Base-by-base conservation (phyloP, 1,284 basidiomycete species). In the Boletellus deceptivus region DNA sequence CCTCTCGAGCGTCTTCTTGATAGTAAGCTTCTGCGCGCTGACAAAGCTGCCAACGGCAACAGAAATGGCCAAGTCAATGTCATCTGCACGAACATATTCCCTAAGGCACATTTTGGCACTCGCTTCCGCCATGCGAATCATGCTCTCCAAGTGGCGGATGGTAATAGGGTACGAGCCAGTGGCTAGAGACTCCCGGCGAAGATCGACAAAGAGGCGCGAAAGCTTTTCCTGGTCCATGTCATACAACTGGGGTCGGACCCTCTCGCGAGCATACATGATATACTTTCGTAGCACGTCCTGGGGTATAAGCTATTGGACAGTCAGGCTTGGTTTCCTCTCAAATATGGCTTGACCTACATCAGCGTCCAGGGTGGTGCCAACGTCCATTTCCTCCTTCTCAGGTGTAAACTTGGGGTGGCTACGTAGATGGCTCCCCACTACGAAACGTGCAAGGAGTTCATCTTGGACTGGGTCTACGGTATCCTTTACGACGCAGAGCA, bases 61-160 rank as follows among this genome's bases (percentile, higher is more conserved):
- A 57, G 93, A 92, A 59, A 99, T 98, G 2, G 97, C 96, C 47
- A 98, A 74, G 69, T 99, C 95, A 60, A 99, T 95, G 68, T 99
- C 97, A 70, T 99, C 97, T 13, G 86, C 78, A 36, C 97, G 84
- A 43, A 99, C 97, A 64, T 92, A 98, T 70, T 99, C 97, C 45
- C 97, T 81, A 56, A 99, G 75, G 53, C 95, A 89, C 96, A 99
- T 99, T 78, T 98, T 98, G 41, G 96, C 97, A 61, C 90, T 93
- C 14, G 97, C 95, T 70, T 99, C 96, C 2, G 93, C 84, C 97
- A 99, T 99, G 40, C 97, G 86, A 71, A 99, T 99, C 91, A 98
- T 98, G 67, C 92, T 95, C 73, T 99, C 97, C 54, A 99, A 73
- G 67, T 98, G 97, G 57, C 97, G 90, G 43, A 99, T 91, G 4